Percentiles rank a stretch among this genome's conserved stretches.
These are phyloP conservation scores for Rhizoclosmatium hyalinum DNA, from an alignment of 371 early-diverging fungal species.

Conservation along the genomic window DNA sequence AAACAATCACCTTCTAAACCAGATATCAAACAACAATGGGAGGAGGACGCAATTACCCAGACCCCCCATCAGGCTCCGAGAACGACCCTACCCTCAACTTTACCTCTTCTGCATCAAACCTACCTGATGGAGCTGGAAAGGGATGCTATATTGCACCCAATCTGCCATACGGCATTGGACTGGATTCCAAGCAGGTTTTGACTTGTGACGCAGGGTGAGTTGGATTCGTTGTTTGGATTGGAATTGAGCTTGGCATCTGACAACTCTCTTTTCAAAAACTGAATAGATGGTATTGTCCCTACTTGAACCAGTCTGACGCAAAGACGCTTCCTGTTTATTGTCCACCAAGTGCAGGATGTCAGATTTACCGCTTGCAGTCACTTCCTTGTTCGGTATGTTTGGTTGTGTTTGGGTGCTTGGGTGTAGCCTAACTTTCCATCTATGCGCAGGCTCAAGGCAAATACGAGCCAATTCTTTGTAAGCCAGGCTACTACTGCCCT, in stretches of 20 bases:
- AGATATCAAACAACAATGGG: conserved; percentile 20
- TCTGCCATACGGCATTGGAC: conserved; percentile 10
- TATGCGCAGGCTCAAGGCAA: conserved; percentile 28
- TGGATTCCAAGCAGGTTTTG: conserved; percentile 23
- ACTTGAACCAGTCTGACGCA: conserved; percentile 22
- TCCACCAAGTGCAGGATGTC: conserved; percentile 30
- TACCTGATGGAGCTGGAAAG: conserved; percentile 27
- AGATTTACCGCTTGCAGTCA: conserved; percentile 18
- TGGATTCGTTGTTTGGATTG: neutral
- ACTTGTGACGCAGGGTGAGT: conserved; percentile 32
- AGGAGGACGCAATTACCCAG: conserved; percentile 22
- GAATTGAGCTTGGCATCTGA: neutral
- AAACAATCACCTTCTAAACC: neutral
- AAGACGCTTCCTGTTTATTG: conserved; percentile 31
- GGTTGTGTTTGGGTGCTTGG: neutral
- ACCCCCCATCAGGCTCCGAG: conserved; percentile 31
- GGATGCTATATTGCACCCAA: conserved; percentile 33
- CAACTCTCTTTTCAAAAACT: neutral
- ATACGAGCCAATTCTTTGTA: conserved; percentile 29
- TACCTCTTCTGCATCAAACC: neutral
- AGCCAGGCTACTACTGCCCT: conserved; percentile 31
- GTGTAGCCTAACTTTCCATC: neutral
- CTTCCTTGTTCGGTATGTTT: conserved; percentile 32
- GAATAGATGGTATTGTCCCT: conserved; percentile 31
- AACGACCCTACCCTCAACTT: conserved; percentile 35